These are phyloP conservation scores for Magnaporthales sp. DNA, from an alignment of 2,329 filamentous ascomycete genomes.

Conservation along the genomic window DNA sequence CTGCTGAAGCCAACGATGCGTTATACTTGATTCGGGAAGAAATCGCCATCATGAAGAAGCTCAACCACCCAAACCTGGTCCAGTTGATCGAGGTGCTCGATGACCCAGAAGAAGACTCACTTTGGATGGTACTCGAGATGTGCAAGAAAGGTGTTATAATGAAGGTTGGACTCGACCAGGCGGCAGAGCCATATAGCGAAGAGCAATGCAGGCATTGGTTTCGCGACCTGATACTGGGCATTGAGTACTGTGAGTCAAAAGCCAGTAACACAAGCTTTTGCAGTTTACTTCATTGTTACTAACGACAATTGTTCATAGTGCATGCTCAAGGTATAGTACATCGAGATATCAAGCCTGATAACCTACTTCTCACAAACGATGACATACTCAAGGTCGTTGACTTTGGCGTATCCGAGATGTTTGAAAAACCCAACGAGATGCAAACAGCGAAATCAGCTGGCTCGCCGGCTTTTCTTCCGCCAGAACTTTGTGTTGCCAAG, in stretches of 20 bases:
- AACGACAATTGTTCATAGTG: slow-evolving; percentile 37
- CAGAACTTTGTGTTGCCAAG: slow-evolving; percentile 79
- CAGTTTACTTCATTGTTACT: not conserved
- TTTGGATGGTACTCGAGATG: slow-evolving; percentile 99
- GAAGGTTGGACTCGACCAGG: slow-evolving; percentile 84
- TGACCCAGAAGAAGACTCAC: slow-evolving; percentile 87
- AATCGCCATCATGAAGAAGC: slow-evolving; percentile 98
- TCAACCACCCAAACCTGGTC: slow-evolving; percentile 91
- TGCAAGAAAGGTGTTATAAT: slow-evolving; percentile 97
- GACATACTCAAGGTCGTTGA: slow-evolving; percentile 96
- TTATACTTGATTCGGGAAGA: slow-evolving; percentile 88
- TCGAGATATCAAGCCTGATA: slow-evolving; percentile 96
- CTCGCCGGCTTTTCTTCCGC: slow-evolving; percentile 88
- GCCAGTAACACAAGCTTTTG: not conserved
- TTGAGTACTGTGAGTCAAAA: slow-evolving; percentile 69
- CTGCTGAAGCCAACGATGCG: slow-evolving; percentile 56
- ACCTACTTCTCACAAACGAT: slow-evolving; percentile 80
- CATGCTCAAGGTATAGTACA: slow-evolving; percentile 94
- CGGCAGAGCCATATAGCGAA: slow-evolving; percentile 71
- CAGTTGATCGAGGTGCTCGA: slow-evolving; percentile 89
- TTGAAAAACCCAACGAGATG: slow-evolving; percentile 79
- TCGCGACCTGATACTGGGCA: slow-evolving; percentile 84
- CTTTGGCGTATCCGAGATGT: slow-evolving; percentile 99
- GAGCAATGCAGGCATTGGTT: slow-evolving; percentile 88
- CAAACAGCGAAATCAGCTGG: slow-evolving; percentile 87